Evolutionary conservation across 2,329 filamentous ascomycete genomes (phyloP).

Genomic region (Cordyceps farinosa): DNA sequence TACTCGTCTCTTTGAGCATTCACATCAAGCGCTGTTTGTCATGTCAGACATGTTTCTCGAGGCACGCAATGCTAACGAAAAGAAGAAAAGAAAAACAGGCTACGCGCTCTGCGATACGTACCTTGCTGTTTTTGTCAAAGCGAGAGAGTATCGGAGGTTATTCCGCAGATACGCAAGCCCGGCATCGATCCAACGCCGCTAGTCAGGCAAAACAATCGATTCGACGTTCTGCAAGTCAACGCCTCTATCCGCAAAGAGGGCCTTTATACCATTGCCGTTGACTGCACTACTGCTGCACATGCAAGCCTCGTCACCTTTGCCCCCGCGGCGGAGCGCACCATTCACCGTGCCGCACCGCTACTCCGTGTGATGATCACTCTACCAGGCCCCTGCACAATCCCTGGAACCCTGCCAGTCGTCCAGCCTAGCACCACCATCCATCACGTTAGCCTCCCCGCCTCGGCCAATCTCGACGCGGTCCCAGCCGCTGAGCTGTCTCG

Average conservation of each 20-base stretch:
- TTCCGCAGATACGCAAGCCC: not conserved
- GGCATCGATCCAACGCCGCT: not conserved
- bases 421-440: constrained; percentile 9
- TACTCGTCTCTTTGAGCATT: not conserved
- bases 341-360: constrained; percentile 9
- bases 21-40: not conserved
- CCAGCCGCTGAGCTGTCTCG: constrained; percentile 11
- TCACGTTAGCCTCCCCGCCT: not conserved
- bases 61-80: not conserved
- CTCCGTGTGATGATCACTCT: constrained; percentile 5
- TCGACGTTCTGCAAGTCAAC: constrained; percentile 1
- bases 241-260: not conserved
- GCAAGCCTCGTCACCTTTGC: constrained; percentile 16
- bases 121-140: not conserved
- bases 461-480: constrained; percentile 12
- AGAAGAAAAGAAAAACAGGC: not conserved
- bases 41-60: not conserved
- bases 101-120: not conserved
- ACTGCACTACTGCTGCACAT: not conserved
- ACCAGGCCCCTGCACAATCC: not conserved
- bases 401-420: constrained; percentile 3
- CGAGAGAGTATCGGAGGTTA: not conserved
- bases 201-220: constrained; percentile 2
- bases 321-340: not conserved
- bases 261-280: not conserved